Conservation (phyloP, 1,284 basidiomycete species). For the Cutaneotrichosporon dermatis region DNA sequence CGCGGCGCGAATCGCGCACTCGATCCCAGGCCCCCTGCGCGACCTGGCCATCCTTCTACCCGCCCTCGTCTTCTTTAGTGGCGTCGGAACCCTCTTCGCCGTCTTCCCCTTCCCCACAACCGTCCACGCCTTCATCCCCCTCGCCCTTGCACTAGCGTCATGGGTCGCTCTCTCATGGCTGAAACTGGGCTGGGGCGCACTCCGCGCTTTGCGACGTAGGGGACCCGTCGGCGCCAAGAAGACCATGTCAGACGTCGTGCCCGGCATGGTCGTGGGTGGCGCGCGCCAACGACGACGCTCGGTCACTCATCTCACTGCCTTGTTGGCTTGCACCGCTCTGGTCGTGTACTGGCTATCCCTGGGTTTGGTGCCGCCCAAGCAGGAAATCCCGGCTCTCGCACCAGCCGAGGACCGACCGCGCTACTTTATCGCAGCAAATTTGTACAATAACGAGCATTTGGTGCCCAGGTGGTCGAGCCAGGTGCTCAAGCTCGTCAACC, state of each 20-base stretch:
- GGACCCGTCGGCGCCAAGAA: neutral
- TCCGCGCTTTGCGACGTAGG: neutral
- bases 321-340: conserved; percentile 13
- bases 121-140: conserved; percentile 28
- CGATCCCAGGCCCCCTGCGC: conserved; percentile 3
- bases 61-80: conserved; percentile 6
- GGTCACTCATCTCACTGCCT: neutral
- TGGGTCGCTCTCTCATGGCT: conserved; percentile 24
- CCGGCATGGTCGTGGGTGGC: neutral
- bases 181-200: conserved; percentile 4
- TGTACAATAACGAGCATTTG: conserved; percentile 33
- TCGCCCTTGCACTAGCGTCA: conserved; percentile 14
- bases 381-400: conserved; percentile 14
- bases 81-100: conserved; percentile 16
- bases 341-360: conserved; percentile 19
- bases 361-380: conserved; percentile 16
- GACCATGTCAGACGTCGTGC: neutral
- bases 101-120: conserved; percentile 37
- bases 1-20: neutral
- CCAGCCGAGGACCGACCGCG: conserved; percentile 1
- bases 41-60: conserved; percentile 11
- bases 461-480: conserved; percentile 24
- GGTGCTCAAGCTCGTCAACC: conserved; percentile 19
- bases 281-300: neutral
- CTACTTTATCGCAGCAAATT: conserved; percentile 36